A percentile compares a stretch with the other conserved stretches of the same genome.
These are phyloP conservation scores for Wolfiporia cocos DNA, from an alignment of 1,284 basidiomycete genomes.

Conservation along the genomic window DNA sequence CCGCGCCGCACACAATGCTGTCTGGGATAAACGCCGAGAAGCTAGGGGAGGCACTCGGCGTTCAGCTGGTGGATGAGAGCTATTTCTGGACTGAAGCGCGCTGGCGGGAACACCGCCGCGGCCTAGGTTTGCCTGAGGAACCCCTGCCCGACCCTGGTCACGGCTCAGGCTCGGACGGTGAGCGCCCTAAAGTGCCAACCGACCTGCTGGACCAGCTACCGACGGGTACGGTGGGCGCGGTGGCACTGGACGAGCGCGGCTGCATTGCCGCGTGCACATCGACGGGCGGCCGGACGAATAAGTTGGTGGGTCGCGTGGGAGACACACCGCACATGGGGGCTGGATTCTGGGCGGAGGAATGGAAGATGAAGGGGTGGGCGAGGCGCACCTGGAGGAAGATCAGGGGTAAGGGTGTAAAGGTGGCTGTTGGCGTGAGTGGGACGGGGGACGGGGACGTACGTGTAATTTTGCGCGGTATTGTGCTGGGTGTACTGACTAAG, in stretches of 20 bases:
- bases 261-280: conserved; percentile 72
- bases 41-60: conserved; percentile 48
- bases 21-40: conserved; percentile 61
- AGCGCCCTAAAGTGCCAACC: conserved; percentile 15
- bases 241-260: conserved; percentile 69
- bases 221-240: conserved; percentile 78
- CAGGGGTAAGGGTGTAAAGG: conserved; percentile 26
- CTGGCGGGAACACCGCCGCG: conserved; percentile 71
- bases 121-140: conserved; percentile 64
- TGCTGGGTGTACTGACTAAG: neutral
- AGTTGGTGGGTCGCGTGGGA: conserved; percentile 73
- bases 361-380: conserved; percentile 39
- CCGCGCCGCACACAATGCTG: conserved; percentile 64
- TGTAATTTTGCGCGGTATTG: neutral
- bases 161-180: conserved; percentile 18
- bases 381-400: conserved; percentile 36
- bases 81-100: conserved; percentile 72
- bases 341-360: conserved; percentile 82
- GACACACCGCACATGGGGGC: conserved; percentile 76
- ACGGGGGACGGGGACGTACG: conserved; percentile 80
- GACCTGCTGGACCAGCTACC: conserved; percentile 53
- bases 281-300: conserved; percentile 80
- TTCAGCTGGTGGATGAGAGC: conserved; percentile 57
- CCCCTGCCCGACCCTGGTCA: conserved; percentile 34
- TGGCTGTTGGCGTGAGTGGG: conserved; percentile 73